These are phyloP conservation scores for Neurospora terricola DNA, from an alignment of 495 filamentous ascomycete species.

Conservation along the genomic window DNA sequence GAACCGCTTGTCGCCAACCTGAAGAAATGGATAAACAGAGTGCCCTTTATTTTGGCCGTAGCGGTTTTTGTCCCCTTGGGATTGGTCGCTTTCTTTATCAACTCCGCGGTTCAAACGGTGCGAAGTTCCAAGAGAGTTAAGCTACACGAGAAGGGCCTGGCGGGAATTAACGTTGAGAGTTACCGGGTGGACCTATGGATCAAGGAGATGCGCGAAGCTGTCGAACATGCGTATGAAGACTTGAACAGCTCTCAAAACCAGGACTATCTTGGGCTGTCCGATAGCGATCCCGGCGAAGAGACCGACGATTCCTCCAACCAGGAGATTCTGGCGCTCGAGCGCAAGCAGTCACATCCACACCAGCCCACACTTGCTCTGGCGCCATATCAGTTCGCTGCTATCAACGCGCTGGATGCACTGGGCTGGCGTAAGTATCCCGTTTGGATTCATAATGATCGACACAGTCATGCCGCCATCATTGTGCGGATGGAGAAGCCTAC, in stretches of 20 bases:
- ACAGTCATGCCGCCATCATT: conserved; percentile 88
- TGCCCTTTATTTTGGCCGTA: conserved; percentile 55
- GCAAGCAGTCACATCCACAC: conserved; percentile 23
- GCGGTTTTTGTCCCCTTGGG: conserved; percentile 58
- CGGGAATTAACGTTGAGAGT: conserved; percentile 47
- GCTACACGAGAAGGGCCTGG: conserved; percentile 62
- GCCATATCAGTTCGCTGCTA: conserved; percentile 71
- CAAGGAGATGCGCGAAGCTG: conserved; percentile 55
- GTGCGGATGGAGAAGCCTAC: conserved; percentile 51
- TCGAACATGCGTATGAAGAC: conserved; percentile 66
- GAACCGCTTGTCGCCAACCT: conserved; percentile 19
- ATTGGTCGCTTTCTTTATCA: conserved; percentile 58
- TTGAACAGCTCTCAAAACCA: conserved; percentile 52
- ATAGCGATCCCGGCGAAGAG: conserved; percentile 20
- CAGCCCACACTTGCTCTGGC: conserved; percentile 67
- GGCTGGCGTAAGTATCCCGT: conserved; percentile 77
- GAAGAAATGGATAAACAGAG: conserved; percentile 21
- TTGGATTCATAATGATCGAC: conserved; percentile 69
- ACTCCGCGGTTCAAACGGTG: conserved; percentile 62
- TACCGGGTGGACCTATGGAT: conserved; percentile 73
- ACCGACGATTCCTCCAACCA: conserved; percentile 8
- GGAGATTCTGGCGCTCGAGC: conserved; percentile 25
- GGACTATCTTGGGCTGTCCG: conserved; percentile 46
- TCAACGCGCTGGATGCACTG: conserved; percentile 62
- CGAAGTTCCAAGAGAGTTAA: conserved; percentile 63